A percentile compares a stretch with the other conserved stretches of the same genome.
These are phyloP conservation scores for Colletotrichum neosansevieriae DNA, from an alignment of 2,329 filamentous ascomycete species.

Conservation along the genomic window DNA sequence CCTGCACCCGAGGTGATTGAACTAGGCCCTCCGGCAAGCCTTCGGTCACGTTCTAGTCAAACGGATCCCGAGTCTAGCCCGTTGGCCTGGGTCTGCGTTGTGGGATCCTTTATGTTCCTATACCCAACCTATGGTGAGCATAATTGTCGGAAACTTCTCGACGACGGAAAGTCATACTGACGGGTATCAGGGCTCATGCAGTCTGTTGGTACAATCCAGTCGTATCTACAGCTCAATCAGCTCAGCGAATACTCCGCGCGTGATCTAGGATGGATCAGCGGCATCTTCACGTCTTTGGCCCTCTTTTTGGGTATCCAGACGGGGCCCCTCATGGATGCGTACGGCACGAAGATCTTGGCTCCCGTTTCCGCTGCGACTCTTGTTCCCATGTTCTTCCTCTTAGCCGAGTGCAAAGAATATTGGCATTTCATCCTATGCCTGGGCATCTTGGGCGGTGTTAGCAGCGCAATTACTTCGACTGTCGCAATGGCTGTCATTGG, in stretches of 20 bases:
- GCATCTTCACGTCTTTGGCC: slow-evolving; percentile 58
- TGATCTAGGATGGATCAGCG: slow-evolving; percentile 63
- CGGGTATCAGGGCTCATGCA: slow-evolving; percentile 56
- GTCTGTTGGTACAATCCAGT: slow-evolving; percentile 60
- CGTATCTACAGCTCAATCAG: slow-evolving; percentile 59
- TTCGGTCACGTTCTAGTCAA: neutral
- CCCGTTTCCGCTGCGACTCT: slow-evolving; percentile 52
- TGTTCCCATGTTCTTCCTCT: slow-evolving; percentile 56
- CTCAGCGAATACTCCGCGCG: slow-evolving; percentile 54
- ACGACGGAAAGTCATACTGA: neutral
- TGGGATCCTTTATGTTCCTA: slow-evolving; percentile 35
- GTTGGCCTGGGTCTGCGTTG: slow-evolving; percentile 37
- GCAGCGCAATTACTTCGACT: slow-evolving; percentile 53
- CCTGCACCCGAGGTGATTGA: neutral
- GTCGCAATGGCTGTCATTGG: slow-evolving; percentile 49
- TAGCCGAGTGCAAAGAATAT: slow-evolving; percentile 60
- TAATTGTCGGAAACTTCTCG: neutral
- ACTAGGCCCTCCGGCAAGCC: neutral
- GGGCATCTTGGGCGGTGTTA: slow-evolving; percentile 57
- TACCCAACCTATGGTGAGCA: slow-evolving; percentile 37
- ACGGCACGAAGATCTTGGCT: slow-evolving; percentile 57
- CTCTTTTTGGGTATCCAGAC: slow-evolving; percentile 60
- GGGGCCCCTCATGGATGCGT: slow-evolving; percentile 61
- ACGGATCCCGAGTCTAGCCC: slow-evolving; percentile 33
- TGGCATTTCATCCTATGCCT: slow-evolving; percentile 62